Conservation (phyloP, 768 basidiomycete species). For the Coprinopsis sp. region DNA sequence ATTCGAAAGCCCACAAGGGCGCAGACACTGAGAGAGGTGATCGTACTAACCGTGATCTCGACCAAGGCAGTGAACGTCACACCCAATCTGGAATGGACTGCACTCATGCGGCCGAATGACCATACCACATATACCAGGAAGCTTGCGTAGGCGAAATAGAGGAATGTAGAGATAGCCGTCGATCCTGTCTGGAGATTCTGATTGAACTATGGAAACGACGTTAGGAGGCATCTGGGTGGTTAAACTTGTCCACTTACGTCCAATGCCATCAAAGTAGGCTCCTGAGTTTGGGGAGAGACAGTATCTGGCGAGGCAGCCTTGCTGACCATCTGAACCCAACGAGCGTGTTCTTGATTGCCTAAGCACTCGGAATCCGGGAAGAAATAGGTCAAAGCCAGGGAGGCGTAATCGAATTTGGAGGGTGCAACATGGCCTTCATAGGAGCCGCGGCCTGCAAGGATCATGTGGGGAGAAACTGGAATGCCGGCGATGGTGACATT, state of each 20-base stretch:
- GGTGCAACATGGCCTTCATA: conserved; percentile 45
- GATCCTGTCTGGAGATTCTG: conserved; percentile 40
- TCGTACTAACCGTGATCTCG: conserved; percentile 87
- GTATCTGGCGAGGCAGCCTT: conserved; percentile 31
- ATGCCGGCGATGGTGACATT: conserved; percentile 63
- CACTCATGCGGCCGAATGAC: conserved; percentile 71
- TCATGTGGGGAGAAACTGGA: conserved; percentile 67
- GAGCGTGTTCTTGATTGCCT: conserved; percentile 52
- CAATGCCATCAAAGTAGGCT: conserved; percentile 41
- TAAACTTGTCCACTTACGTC: conserved; percentile 31
- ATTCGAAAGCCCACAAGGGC: conserved; percentile 85
- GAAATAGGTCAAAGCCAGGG: conserved; percentile 77
- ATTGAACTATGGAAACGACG: conserved; percentile 39
- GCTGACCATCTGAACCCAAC: conserved; percentile 57
- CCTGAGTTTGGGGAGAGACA: conserved; percentile 26
- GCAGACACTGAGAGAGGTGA: conserved; percentile 91
- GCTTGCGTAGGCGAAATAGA: conserved; percentile 72
- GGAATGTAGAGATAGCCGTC: conserved; percentile 62
- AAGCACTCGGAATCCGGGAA: conserved; percentile 74
- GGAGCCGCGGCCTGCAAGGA: conserved; percentile 64
- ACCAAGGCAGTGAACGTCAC: conserved; percentile 90
- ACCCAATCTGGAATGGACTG: conserved; percentile 87
- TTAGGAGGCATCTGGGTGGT: conserved; percentile 4
- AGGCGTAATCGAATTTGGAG: conserved; percentile 59
- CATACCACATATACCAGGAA: conserved; percentile 74